phyloP scores from a whole-genome alignment of 768 basidiomycete species.

The Naganishia friedmannii region DNA sequence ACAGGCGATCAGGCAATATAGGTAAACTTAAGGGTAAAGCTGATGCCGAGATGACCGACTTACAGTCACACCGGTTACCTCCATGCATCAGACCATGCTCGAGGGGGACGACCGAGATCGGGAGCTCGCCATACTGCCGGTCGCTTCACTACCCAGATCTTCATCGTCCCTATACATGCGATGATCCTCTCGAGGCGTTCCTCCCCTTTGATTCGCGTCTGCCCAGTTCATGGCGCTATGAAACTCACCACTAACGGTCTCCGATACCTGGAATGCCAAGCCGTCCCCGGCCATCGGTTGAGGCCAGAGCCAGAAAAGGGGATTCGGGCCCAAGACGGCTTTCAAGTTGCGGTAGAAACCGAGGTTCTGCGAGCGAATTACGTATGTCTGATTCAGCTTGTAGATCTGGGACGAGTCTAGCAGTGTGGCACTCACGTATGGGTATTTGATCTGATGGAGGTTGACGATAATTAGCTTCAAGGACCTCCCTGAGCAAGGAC shows the following conservation, averaged over 20 bases:
- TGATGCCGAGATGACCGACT: neutral
- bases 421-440: conserved; percentile 65
- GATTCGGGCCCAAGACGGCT: conserved; percentile 71
- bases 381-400: conserved; percentile 24
- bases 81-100: conserved; percentile 24
- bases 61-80: conserved; percentile 46
- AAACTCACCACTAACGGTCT: conserved; percentile 53
- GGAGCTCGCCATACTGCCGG: neutral
- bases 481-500: neutral
- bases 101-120: neutral
- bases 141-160: conserved; percentile 21
- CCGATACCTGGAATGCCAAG: conserved; percentile 69
- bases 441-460: conserved; percentile 67
- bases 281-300: conserved; percentile 66
- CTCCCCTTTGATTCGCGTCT: conserved; percentile 27
- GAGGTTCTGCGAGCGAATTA: conserved; percentile 62
- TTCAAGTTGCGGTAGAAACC: conserved; percentile 70
- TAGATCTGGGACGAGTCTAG: conserved; percentile 4
- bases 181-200: neutral
- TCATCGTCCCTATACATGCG: neutral
- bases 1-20: neutral
- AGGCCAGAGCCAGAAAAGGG: conserved; percentile 82
- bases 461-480: conserved; percentile 42
- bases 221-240: conserved; percentile 40
- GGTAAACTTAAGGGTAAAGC: neutral